A percentile compares a stretch with the other conserved stretches of the same genome.
Conservation (phyloP, 257 asterid genomes). For the Scutellaria galericulata region DNA sequence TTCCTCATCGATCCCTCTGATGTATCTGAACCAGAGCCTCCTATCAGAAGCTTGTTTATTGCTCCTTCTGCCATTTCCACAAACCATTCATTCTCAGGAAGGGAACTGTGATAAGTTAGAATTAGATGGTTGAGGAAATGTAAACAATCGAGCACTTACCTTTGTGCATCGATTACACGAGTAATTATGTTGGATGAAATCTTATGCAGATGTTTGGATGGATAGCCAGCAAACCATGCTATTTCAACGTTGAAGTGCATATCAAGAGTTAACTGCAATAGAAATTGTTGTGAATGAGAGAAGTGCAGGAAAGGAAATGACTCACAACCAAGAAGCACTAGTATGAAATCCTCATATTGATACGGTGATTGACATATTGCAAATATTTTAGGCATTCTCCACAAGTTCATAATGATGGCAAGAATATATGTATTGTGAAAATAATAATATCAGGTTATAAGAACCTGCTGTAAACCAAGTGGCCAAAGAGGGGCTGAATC, state of each 20-base stretch:
- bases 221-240: conserved; percentile 93
- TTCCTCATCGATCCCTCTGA: conserved; percentile 86
- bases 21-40: conserved; percentile 69
- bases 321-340: background rate
- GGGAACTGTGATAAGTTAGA: conserved; percentile 52
- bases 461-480: conserved; percentile 91
- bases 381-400: background rate
- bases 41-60: no score
- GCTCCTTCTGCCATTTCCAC: conserved; percentile 35
- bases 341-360: background rate
- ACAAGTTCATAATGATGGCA: background rate
- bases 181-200: conserved; percentile 86
- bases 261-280: conserved; percentile 80
- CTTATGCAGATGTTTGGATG: conserved; percentile 82
- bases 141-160: conserved; percentile 40
- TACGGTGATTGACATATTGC: background rate
- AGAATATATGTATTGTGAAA: background rate
- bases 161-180: conserved; percentile 92
- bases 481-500: conserved; percentile 80
- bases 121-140: conserved; percentile 2
- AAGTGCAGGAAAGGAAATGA: background rate
- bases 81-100: conserved; percentile 95
- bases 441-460: conserved; percentile 14
- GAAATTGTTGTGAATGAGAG: background rate
- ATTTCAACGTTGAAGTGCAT: conserved; percentile 98